Conservation (phyloP, 352 stramenopile genomes). For the Globisporangium cederbergense region DNA sequence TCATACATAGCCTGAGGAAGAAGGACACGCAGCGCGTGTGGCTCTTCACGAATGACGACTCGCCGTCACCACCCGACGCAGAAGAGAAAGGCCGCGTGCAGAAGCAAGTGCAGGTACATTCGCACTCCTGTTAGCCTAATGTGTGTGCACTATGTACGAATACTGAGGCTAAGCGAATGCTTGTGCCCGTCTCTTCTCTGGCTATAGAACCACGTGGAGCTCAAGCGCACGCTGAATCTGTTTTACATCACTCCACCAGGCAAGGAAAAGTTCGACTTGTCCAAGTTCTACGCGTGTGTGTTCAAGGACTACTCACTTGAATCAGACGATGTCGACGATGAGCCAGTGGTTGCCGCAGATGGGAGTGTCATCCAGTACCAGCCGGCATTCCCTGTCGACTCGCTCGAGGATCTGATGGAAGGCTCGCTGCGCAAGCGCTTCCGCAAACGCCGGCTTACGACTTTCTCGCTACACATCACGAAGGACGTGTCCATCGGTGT, state of each 20-base stretch:
- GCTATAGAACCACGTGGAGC: constrained; percentile 68
- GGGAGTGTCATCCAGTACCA: constrained; percentile 31
- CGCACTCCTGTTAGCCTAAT: not conserved
- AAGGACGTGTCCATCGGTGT: constrained; percentile 76
- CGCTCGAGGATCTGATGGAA: constrained; percentile 76
- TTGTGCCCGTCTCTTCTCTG: not conserved
- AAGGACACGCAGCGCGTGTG: constrained; percentile 83
- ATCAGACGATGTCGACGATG: constrained; percentile 18
- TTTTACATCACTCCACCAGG: constrained; percentile 72
- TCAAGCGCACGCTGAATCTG: constrained; percentile 70
- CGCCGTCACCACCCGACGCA: constrained; percentile 33
- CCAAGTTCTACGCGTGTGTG: constrained; percentile 53
- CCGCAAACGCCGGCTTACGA: constrained; percentile 71
- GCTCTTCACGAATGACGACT: constrained; percentile 85
- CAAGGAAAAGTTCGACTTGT: constrained; percentile 52
- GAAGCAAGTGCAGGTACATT: constrained; percentile 72
- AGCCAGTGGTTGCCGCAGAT: constrained; percentile 20
- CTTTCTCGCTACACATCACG: constrained; percentile 60
- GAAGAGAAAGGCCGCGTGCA: constrained; percentile 63
- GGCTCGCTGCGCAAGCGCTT: constrained; percentile 77
- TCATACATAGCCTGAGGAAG: constrained; percentile 71
- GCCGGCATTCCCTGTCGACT: constrained; percentile 66
- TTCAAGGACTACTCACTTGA: constrained; percentile 63
- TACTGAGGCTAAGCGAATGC: not conserved
- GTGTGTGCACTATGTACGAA: not conserved